phyloP scores from a whole-genome alignment of 495 filamentous ascomycete species.

The Penicillium egyptiacum region DNA sequence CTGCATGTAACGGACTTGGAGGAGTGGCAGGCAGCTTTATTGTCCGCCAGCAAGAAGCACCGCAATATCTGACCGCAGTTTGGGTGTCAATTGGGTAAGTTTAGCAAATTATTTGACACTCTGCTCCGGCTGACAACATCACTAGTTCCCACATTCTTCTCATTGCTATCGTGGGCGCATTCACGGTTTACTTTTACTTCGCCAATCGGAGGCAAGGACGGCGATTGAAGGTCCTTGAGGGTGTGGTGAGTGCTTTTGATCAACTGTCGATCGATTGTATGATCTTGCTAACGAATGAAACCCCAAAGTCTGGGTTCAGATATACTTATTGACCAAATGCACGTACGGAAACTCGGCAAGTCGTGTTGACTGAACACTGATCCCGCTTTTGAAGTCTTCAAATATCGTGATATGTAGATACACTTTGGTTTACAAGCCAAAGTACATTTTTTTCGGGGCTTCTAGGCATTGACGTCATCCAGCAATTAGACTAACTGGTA shows the following conservation, averaged over 20 bases:
- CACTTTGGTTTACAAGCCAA: not conserved
- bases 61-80: conserved; percentile 26
- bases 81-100: conserved; percentile 15
- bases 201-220: conserved; percentile 54
- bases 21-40: conserved; percentile 78
- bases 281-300: conserved; percentile 4
- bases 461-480: not conserved
- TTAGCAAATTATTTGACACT: not conserved
- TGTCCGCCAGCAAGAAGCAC: conserved; percentile 65
- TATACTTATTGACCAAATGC: conserved; percentile 48
- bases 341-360: not conserved
- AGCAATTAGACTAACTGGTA: not conserved
- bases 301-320: conserved; percentile 41
- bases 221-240: conserved; percentile 54
- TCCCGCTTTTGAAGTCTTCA: not conserved
- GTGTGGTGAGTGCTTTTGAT: conserved; percentile 38
- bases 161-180: conserved; percentile 58
- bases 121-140: conserved; percentile 25
- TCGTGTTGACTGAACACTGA: conserved; percentile 1
- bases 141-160: conserved; percentile 63
- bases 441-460: not conserved
- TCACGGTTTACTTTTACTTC: conserved; percentile 61
- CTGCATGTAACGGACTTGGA: conserved; percentile 71
- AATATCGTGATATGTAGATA: not conserved
- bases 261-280: not conserved